Evolutionary conservation across 139 green algal genomes (phyloP).

Genomic region (Chlorella sp.): DNA sequence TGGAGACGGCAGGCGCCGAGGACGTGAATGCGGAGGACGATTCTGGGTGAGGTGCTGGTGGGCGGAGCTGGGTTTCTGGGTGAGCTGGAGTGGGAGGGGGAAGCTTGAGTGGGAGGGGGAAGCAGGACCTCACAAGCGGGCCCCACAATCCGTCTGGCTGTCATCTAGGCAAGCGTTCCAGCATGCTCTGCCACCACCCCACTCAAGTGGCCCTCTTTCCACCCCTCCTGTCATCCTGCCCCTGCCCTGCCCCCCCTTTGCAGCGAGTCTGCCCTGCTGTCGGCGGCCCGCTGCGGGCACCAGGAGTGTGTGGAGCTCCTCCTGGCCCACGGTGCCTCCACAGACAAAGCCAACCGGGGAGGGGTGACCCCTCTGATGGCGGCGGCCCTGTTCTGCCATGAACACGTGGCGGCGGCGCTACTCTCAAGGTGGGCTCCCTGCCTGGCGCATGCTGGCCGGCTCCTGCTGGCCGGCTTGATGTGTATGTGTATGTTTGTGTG

Average conservation of each 20-base stretch:
- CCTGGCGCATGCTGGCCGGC: too few species aligned
- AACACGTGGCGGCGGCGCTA: not conserved
- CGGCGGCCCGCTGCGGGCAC: constrained; percentile 19
- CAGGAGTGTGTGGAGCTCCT: constrained; percentile 9
- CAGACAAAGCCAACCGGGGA: not conserved
- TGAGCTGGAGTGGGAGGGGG: not conserved
- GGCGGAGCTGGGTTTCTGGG: not conserved
- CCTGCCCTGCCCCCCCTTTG: not conserved
- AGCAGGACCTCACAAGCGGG: not conserved
- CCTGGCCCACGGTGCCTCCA: not conserved
- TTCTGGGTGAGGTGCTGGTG: not conserved
- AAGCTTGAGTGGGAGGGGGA: not conserved
- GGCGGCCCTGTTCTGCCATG: constrained; percentile 15
- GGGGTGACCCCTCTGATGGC: constrained; percentile 18
- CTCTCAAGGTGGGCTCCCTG: not conserved
- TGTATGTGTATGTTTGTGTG: too few species aligned
- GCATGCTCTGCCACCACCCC: too few species aligned
- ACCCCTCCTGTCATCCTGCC: not conserved
- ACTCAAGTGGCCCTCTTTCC: too few species aligned
- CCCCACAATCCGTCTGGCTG: too few species aligned
- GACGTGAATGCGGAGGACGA: not conserved
- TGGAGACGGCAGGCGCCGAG: not conserved
- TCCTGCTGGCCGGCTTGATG: too few species aligned
- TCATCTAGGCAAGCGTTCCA: too few species aligned
- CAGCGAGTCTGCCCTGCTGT: constrained; percentile 27